Evolutionary conservation across 768 basidiomycete genomes (phyloP).

Genomic region (Phlegmacium glaucopus): DNA sequence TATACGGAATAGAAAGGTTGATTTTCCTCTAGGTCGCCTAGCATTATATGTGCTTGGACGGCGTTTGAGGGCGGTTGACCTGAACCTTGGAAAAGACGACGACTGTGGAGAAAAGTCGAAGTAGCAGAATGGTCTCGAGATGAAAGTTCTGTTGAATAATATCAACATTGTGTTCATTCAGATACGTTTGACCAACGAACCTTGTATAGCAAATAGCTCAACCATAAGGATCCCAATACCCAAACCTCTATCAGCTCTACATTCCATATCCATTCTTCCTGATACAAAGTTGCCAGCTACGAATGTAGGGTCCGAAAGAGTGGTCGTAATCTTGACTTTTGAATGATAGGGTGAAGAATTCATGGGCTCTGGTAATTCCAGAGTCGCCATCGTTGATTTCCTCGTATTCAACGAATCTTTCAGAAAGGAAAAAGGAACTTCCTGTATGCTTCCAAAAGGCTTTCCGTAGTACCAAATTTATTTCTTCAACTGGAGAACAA

Average conservation of each 20-base stretch:
- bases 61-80: slow-evolving; percentile 83
- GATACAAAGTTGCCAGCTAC: slow-evolving; percentile 64
- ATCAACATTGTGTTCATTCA: slow-evolving; percentile 2
- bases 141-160: slow-evolving; percentile 52
- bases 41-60: slow-evolving; percentile 57
- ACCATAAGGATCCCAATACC: slow-evolving; percentile 76
- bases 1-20: slow-evolving; percentile 80
- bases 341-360: slow-evolving; percentile 77
- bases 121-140: slow-evolving; percentile 81
- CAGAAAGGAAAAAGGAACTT: too few species aligned
- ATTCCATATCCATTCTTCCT: slow-evolving; percentile 81
- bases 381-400: too few species aligned
- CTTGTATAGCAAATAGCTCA: slow-evolving; percentile 73
- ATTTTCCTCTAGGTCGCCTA: slow-evolving; percentile 62
- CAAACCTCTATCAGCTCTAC: slow-evolving; percentile 67
- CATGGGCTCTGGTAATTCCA: slow-evolving; percentile 54
- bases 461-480: too few species aligned
- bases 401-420: too few species aligned
- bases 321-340: slow-evolving; percentile 69
- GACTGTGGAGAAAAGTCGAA: slow-evolving; percentile 68
- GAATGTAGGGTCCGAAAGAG: slow-evolving; percentile 54
- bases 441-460: too few species aligned
- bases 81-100: slow-evolving; percentile 76
- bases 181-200: slow-evolving; percentile 30
- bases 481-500: too few species aligned